Evolutionary conservation across 768 basidiomycete genomes (phyloP).

Genomic region (Tubosaeta sp.): DNA sequence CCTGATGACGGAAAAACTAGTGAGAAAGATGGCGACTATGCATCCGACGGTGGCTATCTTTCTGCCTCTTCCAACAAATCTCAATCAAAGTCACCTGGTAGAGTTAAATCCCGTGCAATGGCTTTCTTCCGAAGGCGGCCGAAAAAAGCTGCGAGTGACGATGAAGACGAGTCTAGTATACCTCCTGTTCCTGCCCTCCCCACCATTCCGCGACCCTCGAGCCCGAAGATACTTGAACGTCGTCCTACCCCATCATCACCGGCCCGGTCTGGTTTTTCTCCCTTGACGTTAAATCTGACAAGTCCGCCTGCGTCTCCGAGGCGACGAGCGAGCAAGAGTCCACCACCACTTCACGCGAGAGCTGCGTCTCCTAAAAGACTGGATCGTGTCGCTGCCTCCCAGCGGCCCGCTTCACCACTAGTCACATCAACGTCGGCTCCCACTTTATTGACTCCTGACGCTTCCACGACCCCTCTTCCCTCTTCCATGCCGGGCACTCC

Average conservation of each 20-base stretch:
- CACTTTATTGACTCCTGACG: constrained; percentile 3
- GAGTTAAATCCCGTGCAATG: constrained; percentile 29
- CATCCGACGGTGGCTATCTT: constrained; percentile 31
- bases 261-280: constrained; percentile 26
- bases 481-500: constrained; percentile 19
- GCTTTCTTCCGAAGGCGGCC: constrained; percentile 31
- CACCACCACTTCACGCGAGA: constrained; percentile 17
- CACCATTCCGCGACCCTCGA: constrained; percentile 24
- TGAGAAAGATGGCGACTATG: constrained; percentile 21
- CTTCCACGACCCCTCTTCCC: constrained; percentile 12
- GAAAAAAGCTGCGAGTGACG: constrained; percentile 28
- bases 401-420: constrained; percentile 10
- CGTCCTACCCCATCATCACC: constrained; percentile 23
- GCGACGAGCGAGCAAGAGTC: constrained; percentile 26
- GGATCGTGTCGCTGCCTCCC: constrained; percentile 4
- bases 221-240: constrained; percentile 26
- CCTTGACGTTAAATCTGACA: constrained; percentile 23
- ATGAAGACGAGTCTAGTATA: constrained; percentile 27
- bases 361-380: constrained; percentile 8
- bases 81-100: constrained; percentile 25
- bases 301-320: constrained; percentile 17
- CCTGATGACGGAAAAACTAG: constrained; percentile 13
- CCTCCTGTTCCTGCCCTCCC: constrained; percentile 33
- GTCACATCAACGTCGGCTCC: constrained; percentile 7
- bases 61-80: constrained; percentile 34